phyloP scores from a whole-genome alignment of 768 basidiomycete species.

The Leccinum boreale region DNA sequence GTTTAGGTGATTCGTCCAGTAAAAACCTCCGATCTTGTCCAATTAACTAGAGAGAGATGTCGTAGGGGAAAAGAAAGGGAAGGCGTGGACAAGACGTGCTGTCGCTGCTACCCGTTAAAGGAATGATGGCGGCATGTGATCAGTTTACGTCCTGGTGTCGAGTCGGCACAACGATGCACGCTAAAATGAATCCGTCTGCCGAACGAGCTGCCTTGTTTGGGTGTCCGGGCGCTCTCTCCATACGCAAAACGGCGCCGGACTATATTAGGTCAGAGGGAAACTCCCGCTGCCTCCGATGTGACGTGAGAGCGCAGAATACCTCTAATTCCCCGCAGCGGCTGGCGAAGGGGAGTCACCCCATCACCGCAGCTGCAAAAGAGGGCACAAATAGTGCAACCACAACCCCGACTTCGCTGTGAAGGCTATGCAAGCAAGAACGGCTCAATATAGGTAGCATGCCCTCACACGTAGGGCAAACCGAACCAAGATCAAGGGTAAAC shows the following conservation, averaged over 20 bases:
- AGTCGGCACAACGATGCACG: conserved; percentile 9
- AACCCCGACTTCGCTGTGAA: conserved; percentile 8
- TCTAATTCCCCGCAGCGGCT: conserved; percentile 6
- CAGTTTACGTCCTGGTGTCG: conserved; percentile 24
- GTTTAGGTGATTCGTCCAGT: background rate
- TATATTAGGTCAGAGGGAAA: conserved; percentile 8
- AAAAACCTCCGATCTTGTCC: background rate
- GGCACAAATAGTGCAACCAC: conserved; percentile 14
- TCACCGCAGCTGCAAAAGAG: conserved; percentile 3
- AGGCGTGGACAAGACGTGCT: conserved; percentile 16
- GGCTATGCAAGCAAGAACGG: background rate
- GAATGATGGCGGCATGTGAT: conserved; percentile 23
- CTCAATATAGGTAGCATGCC: conserved; percentile 4
- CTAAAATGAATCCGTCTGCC: conserved; percentile 11
- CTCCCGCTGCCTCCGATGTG: conserved; percentile 11
- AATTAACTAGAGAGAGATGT: background rate
- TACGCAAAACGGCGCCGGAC: conserved; percentile 9
- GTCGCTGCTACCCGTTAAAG: conserved; percentile 5
- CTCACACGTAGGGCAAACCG: background rate
- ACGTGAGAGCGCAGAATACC: background rate
- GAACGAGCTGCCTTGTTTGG: conserved; percentile 3
- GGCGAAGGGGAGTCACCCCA: conserved; percentile 4
- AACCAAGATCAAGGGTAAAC: conserved; percentile 3
- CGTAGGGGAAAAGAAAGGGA: background rate
- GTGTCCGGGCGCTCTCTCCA: conserved; percentile 6